Evolutionary conservation across 192 early-diverging fungal species (phyloP).

Genomic region (Backusella luteola): DNA sequence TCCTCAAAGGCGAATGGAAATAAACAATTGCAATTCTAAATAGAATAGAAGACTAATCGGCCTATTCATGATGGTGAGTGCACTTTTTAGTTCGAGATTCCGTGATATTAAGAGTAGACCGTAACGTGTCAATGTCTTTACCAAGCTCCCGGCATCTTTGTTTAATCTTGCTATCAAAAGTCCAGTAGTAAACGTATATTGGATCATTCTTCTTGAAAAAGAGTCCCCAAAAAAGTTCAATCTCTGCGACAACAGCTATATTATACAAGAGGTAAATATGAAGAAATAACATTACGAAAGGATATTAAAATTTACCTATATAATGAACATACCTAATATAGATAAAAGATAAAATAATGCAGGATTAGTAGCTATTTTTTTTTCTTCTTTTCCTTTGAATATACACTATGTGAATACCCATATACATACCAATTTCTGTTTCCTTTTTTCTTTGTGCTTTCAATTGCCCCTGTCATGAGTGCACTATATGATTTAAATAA

Average conservation of each 20-base stretch:
- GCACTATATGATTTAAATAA: not conserved
- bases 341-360: not conserved
- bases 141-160: not conserved
- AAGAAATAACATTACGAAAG: not conserved
- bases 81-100: not conserved
- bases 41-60: not conserved
- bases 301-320: not conserved
- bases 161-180: not conserved
- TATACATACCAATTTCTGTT: not conserved
- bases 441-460: not conserved
- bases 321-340: not conserved
- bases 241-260: not conserved
- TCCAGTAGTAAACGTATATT: not conserved
- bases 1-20: too few relatives aligned
- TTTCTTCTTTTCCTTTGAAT: not conserved
- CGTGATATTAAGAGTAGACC: not conserved
- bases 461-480: not conserved
- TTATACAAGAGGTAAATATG: not conserved
- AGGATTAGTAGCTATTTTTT: not conserved
- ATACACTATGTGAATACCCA: too few relatives aligned
- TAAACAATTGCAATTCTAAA: too few relatives aligned
- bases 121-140: not conserved
- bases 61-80: not conserved
- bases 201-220: not conserved
- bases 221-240: not conserved